A percentile compares a stretch with the other conserved stretches of the same genome.
Conservation (phyloP, 805 yeast genomes). For the Saturnispora serradocipensis region DNA sequence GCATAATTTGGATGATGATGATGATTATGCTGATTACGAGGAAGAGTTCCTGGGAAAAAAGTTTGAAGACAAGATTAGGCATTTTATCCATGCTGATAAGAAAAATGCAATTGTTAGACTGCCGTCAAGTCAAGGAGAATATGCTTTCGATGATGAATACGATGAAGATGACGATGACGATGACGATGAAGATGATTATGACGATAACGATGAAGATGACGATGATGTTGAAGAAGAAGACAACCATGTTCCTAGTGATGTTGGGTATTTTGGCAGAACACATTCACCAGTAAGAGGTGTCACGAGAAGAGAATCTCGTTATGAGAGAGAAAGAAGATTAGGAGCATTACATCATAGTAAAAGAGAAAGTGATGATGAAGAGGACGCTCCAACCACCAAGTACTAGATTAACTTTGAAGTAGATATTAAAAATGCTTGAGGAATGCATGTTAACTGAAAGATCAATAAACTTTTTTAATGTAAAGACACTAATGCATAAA, state of each 20-base stretch:
- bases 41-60: slow-evolving; percentile 9
- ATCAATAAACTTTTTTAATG: too few relatives aligned
- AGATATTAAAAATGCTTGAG: too few relatives aligned
- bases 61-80: slow-evolving; percentile 21
- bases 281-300: not conserved
- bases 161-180: slow-evolving; percentile 21
- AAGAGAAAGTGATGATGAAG: slow-evolving; percentile 31
- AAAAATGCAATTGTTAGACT: slow-evolving; percentile 14
- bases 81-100: slow-evolving; percentile 20
- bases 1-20: not conserved
- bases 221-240: too few relatives aligned
- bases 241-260: not conserved
- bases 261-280: not conserved
- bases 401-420: too few relatives aligned
- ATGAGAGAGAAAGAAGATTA: slow-evolving; percentile 24
- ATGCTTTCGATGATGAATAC: slow-evolving; percentile 16
- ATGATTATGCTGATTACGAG: slow-evolving; percentile 2
- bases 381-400: slow-evolving; percentile 19
- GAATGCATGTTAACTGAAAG: too few relatives aligned
- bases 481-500: too few relatives aligned
- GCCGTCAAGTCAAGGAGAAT: slow-evolving; percentile 7
- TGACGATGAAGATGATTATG: slow-evolving; percentile 13
- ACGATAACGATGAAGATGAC: not conserved
- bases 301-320: slow-evolving; percentile 15
- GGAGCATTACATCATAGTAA: slow-evolving; percentile 23